These are phyloP conservation scores for Phlyctochytrium planicorne DNA, from an alignment of 192 early-diverging fungal species.

Conservation along the genomic window DNA sequence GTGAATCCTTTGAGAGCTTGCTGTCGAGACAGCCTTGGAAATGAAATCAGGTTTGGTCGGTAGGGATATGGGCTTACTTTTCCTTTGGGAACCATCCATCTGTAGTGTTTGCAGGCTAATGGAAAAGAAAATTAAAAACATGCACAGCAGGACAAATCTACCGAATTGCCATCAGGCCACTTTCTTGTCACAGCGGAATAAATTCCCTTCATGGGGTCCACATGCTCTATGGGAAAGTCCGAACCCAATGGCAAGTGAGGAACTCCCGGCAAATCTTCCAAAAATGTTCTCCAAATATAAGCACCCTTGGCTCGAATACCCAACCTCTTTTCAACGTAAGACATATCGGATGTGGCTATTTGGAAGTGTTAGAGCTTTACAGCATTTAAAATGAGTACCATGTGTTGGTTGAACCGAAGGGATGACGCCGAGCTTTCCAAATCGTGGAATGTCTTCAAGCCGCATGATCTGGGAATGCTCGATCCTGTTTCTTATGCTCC, in stretches of 20 bases:
- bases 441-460: constrained; percentile 43
- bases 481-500: constrained; percentile 40
- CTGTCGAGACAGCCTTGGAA: constrained; percentile 29
- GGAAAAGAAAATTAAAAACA: constrained; percentile 8
- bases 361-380: neutral
- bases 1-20: constrained; percentile 59
- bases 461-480: constrained; percentile 62
- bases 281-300: constrained; percentile 47
- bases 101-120: constrained; percentile 19
- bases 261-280: constrained; percentile 31
- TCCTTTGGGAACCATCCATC: constrained; percentile 15
- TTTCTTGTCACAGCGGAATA: constrained; percentile 56
- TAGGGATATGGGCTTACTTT: constrained; percentile 27
- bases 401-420: constrained; percentile 63
- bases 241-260: constrained; percentile 42
- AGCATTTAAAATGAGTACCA: constrained; percentile 32
- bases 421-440: constrained; percentile 43
- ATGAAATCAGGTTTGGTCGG: no score
- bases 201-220: constrained; percentile 53
- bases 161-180: constrained; percentile 42
- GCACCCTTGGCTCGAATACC: constrained; percentile 45
- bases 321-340: constrained; percentile 47
- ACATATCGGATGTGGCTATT: constrained; percentile 54
- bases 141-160: neutral
- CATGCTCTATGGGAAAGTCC: constrained; percentile 57